phyloP scores from a whole-genome alignment of 345 rosid species.

The Brassica juncea region DNA sequence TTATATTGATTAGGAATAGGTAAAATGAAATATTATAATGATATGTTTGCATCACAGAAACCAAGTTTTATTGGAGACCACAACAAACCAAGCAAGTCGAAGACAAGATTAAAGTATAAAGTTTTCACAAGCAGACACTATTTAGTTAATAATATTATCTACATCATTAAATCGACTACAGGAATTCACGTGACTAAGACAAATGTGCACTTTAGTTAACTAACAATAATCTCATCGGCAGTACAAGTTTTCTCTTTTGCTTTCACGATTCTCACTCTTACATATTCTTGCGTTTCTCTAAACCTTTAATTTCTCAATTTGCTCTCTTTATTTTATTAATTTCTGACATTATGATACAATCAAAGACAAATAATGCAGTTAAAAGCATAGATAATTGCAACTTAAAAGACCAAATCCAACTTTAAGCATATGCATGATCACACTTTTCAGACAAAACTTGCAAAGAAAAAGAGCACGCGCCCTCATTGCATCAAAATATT shows the following conservation, averaged over 20 bases:
- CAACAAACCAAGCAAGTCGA: constrained; percentile 35
- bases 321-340: background rate
- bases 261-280: constrained; percentile 40
- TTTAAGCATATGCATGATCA: constrained; percentile 36
- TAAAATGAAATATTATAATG: background rate
- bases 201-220: constrained; percentile 36
- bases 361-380: constrained; percentile 5
- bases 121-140: constrained; percentile 4
- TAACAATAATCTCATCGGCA: constrained; percentile 19
- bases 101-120: constrained; percentile 33
- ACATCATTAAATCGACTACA: background rate
- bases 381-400: constrained; percentile 22
- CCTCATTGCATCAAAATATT: background rate
- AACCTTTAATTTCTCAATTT: constrained; percentile 9
- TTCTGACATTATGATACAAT: constrained; percentile 29
- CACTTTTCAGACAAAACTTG: constrained; percentile 19
- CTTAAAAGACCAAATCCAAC: constrained; percentile 33
- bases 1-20: background rate
- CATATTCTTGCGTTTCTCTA: constrained; percentile 36
- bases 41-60: constrained; percentile 14
- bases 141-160: background rate
- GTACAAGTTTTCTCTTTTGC: constrained; percentile 32
- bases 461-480: background rate
- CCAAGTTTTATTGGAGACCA: constrained; percentile 30
- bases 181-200: constrained; percentile 33